A percentile compares a stretch with the other conserved stretches of the same genome.
Conservation (phyloP, 2,329 filamentous ascomycete genomes). For the Alternaria sp. region DNA sequence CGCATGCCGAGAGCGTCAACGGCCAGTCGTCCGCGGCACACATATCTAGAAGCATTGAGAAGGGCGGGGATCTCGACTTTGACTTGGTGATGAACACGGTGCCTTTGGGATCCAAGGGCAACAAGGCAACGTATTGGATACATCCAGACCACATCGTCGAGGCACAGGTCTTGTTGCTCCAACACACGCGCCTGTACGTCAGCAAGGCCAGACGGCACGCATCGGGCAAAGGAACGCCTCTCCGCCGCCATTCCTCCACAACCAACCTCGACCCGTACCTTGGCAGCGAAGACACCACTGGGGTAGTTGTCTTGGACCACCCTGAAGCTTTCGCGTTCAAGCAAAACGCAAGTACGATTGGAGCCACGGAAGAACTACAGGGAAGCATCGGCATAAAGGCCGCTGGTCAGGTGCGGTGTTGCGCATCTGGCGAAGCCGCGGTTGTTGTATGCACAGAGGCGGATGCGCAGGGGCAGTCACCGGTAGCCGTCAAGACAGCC, state of each 20-base stretch:
- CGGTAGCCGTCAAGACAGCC: constrained; percentile 32
- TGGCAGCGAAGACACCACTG: constrained; percentile 47
- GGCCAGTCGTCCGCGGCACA: constrained; percentile 37
- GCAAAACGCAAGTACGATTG: constrained; percentile 54
- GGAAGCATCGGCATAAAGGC: constrained; percentile 42
- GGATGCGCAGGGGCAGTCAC: constrained; percentile 15
- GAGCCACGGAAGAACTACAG: constrained; percentile 46
- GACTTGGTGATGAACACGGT: constrained; percentile 57
- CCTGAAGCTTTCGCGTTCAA: constrained; percentile 54
- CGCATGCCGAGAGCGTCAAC: constrained; percentile 19
- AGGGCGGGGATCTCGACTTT: constrained; percentile 54
- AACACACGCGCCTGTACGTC: constrained; percentile 54
- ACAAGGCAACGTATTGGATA: constrained; percentile 60
- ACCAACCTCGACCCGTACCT: constrained; percentile 31
- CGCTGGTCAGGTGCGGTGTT: constrained; percentile 45
- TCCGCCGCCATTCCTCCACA: constrained; percentile 34
- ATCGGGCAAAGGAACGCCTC: constrained; percentile 31
- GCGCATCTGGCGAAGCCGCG: constrained; percentile 41
- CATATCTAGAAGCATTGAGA: constrained; percentile 50
- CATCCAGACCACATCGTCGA: constrained; percentile 62
- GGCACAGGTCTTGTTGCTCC: constrained; percentile 59
- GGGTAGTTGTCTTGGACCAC: constrained; percentile 57
- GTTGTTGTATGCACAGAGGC: constrained; percentile 32
- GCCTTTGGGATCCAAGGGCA: constrained; percentile 54
- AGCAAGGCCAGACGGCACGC: constrained; percentile 25